Conservation (phyloP, 805 yeast genomes). For the Hanseniaspora clermontiae region DNA sequence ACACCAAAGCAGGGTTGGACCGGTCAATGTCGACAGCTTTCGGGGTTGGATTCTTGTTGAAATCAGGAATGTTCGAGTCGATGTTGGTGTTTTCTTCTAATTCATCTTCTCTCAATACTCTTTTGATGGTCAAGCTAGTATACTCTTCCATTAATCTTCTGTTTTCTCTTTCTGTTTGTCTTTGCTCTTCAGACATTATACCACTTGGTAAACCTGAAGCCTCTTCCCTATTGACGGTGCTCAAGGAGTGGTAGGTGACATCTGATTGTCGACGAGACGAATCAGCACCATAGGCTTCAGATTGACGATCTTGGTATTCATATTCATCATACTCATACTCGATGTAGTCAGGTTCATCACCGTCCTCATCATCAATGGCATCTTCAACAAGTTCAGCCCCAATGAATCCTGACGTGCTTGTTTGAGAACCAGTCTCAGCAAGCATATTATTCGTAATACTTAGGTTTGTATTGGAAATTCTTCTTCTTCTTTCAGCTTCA, state of each 20-base stretch:
- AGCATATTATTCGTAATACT: neutral
- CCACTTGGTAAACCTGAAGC: neutral
- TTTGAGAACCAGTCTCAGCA: neutral
- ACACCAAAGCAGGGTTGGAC: conserved; percentile 6
- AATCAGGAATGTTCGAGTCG: neutral
- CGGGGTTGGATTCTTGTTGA: neutral
- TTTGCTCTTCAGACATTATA: neutral
- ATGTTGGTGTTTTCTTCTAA: neutral
- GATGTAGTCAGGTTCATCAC: conserved; percentile 13
- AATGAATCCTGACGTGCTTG: neutral
- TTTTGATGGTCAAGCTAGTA: conserved; percentile 10
- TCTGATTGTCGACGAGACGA: neutral
- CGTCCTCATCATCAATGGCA: conserved; percentile 13
- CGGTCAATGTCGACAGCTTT: neutral
- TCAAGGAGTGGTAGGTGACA: neutral
- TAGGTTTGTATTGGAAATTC: neutral
- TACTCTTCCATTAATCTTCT: conserved; percentile 14
- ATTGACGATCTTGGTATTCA: neutral
- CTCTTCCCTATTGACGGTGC: neutral
- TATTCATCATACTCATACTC: neutral
- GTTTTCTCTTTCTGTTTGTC: conserved; percentile 13
- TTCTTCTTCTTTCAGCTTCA: conserved; percentile 13
- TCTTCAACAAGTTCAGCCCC: conserved; percentile 13
- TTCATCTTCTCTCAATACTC: conserved; percentile 12
- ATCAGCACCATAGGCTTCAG: neutral